A percentile compares a stretch with the other conserved stretches of the same genome.
phyloP scores from a whole-genome alignment of 73 alveolate genomes.

The Paramecium octaurelia region DNA sequence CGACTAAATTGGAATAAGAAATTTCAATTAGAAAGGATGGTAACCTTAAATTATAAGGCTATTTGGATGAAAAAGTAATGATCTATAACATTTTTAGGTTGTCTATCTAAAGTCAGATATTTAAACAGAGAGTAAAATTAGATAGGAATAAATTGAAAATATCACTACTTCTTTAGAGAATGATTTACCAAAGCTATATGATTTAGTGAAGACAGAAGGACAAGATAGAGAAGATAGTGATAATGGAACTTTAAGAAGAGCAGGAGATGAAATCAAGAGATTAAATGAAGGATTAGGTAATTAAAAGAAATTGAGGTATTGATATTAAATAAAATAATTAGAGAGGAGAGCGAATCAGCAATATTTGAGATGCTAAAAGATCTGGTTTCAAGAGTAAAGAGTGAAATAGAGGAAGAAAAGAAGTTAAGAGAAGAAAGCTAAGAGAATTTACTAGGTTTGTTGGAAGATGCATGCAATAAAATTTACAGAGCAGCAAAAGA shows the following conservation, averaged over 20 bases:
- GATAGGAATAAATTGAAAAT: slow-evolving; percentile 55
- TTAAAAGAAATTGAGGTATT: slow-evolving; percentile 53
- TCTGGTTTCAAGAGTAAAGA: slow-evolving; percentile 84
- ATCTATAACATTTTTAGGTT: not conserved
- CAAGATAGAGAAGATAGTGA: slow-evolving; percentile 58
- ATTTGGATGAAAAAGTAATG: slow-evolving; percentile 59
- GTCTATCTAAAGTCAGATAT: slow-evolving; percentile 56
- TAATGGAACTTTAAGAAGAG: slow-evolving; percentile 58
- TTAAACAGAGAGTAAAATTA: slow-evolving; percentile 59
- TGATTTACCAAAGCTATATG: slow-evolving; percentile 62
- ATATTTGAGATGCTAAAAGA: slow-evolving; percentile 89
- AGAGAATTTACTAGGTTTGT: slow-evolving; percentile 88
- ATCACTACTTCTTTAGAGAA: slow-evolving; percentile 54
- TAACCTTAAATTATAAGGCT: slow-evolving; percentile 37
- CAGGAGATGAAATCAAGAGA: slow-evolving; percentile 64
- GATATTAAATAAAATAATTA: not conserved
- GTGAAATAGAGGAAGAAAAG: slow-evolving; percentile 90
- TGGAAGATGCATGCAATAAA: slow-evolving; percentile 94
- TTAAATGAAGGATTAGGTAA: slow-evolving; percentile 50
- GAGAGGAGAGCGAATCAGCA: slow-evolving; percentile 95
- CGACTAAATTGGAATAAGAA: slow-evolving; percentile 56
- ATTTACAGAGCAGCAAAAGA: slow-evolving; percentile 65
- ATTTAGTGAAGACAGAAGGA: slow-evolving; percentile 56
- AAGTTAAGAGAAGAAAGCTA: slow-evolving; percentile 91
- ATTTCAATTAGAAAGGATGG: slow-evolving; percentile 61